Percentiles rank a stretch among this genome's conserved stretches.
Conservation (phyloP, 2,329 filamentous ascomycete species). For the Didymella arachidicola region DNA sequence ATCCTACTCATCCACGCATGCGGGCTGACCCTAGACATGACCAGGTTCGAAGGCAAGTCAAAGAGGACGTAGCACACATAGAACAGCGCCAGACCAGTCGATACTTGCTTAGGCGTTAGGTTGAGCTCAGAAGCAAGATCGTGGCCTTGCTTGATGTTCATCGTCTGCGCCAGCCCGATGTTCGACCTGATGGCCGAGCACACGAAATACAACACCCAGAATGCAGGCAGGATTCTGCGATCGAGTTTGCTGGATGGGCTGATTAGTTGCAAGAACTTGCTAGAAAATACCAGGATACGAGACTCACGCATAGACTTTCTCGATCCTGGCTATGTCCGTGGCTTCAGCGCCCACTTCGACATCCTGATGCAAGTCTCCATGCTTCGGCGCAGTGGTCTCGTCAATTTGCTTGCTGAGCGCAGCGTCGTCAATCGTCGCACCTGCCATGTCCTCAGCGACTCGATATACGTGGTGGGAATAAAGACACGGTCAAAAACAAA, state of each 20-base stretch:
- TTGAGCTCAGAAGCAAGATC: constrained; percentile 76
- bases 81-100: constrained; percentile 84
- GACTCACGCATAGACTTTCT: constrained; percentile 50
- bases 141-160: constrained; percentile 76
- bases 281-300: background rate
- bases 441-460: constrained; percentile 30
- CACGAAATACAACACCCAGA: constrained; percentile 91
- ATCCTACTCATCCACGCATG: constrained; percentile 93
- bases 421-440: constrained; percentile 24
- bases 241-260: constrained; percentile 61
- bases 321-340: constrained; percentile 48
- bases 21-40: constrained; percentile 86
- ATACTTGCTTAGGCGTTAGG: constrained; percentile 77
- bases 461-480: background rate
- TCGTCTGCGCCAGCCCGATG: constrained; percentile 91
- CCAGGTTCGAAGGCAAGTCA: constrained; percentile 84
- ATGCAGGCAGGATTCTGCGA: constrained; percentile 71
- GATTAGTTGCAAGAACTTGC: background rate
- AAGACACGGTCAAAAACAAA: constrained; percentile 3
- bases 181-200: constrained; percentile 92
- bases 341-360: constrained; percentile 43
- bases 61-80: constrained; percentile 93
- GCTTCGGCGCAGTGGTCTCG: constrained; percentile 29
- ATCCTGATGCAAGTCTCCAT: constrained; percentile 41
- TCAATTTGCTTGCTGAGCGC: constrained; percentile 31